Evolutionary conservation across 805 yeast species (phyloP).

Genomic region (Cyberlindnera mycetangii): DNA sequence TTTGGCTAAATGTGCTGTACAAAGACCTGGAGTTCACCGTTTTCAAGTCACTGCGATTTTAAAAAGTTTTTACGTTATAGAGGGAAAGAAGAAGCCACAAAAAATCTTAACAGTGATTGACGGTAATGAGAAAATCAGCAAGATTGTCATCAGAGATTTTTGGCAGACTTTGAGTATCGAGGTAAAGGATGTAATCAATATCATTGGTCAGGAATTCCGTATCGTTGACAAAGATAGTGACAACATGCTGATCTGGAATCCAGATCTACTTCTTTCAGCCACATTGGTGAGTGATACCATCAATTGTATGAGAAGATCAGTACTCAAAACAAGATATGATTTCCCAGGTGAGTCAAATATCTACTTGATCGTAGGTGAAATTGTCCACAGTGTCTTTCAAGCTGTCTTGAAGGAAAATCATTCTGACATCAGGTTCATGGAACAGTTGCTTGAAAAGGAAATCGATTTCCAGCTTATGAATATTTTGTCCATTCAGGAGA

Average conservation of each 20-base stretch:
- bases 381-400: slow-evolving; percentile 73
- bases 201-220: slow-evolving; percentile 41
- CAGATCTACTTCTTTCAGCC: slow-evolving; percentile 79
- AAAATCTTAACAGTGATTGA: slow-evolving; percentile 52
- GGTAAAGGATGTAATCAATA: slow-evolving; percentile 57
- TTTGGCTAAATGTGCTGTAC: slow-evolving; percentile 42
- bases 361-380: slow-evolving; percentile 76
- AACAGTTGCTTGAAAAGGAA: slow-evolving; percentile 36
- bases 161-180: slow-evolving; percentile 51
- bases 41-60: slow-evolving; percentile 41
- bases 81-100: slow-evolving; percentile 39
- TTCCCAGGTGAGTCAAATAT: slow-evolving; percentile 62
- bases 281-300: slow-evolving; percentile 78
- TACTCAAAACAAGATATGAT: slow-evolving; percentile 52
- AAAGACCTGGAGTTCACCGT: slow-evolving; percentile 45
- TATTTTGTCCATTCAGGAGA: slow-evolving; percentile 55
- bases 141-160: slow-evolving; percentile 57
- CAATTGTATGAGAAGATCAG: slow-evolving; percentile 68
- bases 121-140: slow-evolving; percentile 30
- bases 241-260: slow-evolving; percentile 74
- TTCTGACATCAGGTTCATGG: slow-evolving; percentile 28
- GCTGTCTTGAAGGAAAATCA: slow-evolving; percentile 39
- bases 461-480: slow-evolving; percentile 43
- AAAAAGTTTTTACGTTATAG: slow-evolving; percentile 31
- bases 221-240: slow-evolving; percentile 52